Conservation (phyloP, 129 eudicot genomes). For the Flaveria sonorensis region DNA sequence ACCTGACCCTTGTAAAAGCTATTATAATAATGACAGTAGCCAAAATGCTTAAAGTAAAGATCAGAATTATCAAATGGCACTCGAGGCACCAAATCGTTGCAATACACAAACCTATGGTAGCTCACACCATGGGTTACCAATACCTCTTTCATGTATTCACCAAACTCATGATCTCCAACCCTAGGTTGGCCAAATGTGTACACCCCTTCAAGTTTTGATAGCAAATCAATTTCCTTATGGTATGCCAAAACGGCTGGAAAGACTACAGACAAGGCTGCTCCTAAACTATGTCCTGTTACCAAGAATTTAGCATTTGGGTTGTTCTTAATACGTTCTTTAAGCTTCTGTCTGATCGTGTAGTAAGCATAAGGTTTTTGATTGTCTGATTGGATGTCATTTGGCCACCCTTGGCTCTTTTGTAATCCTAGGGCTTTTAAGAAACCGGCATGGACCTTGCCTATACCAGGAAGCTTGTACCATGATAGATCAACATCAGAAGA, state of each 20-base stretch:
- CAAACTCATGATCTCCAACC: slow-evolving; percentile 62
- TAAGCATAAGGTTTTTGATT: slow-evolving; percentile 39
- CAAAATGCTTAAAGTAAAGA: slow-evolving; percentile 58
- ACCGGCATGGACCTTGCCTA: slow-evolving; percentile 74
- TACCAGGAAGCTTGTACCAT: slow-evolving; percentile 46
- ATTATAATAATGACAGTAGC: slow-evolving; percentile 50
- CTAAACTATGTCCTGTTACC: slow-evolving; percentile 71
- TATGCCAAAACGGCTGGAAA: slow-evolving; percentile 55
- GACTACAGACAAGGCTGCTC: slow-evolving; percentile 54
- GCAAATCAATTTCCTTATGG: slow-evolving; percentile 39
- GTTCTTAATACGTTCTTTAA: slow-evolving; percentile 29
- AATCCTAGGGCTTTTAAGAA: slow-evolving; percentile 75
- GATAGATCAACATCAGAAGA: slow-evolving; percentile 61
- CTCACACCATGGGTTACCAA: slow-evolving; percentile 30
- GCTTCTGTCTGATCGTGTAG: slow-evolving; percentile 39
- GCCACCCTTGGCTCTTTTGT: slow-evolving; percentile 52
- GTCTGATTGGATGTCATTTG: slow-evolving; percentile 21
- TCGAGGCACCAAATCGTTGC: slow-evolving; percentile 63
- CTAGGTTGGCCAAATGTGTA: slow-evolving; percentile 78
- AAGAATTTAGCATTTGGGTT: slow-evolving; percentile 47
- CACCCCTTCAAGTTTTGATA: slow-evolving; percentile 53
- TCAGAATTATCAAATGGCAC: slow-evolving; percentile 54
- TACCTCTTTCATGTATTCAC: slow-evolving; percentile 44
- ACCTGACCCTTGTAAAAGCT: slow-evolving; percentile 68
- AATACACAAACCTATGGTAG: slow-evolving; percentile 61